These are phyloP conservation scores for Carex kokanica DNA, from an alignment of 176 grass and related monocot species.

Conservation along the genomic window DNA sequence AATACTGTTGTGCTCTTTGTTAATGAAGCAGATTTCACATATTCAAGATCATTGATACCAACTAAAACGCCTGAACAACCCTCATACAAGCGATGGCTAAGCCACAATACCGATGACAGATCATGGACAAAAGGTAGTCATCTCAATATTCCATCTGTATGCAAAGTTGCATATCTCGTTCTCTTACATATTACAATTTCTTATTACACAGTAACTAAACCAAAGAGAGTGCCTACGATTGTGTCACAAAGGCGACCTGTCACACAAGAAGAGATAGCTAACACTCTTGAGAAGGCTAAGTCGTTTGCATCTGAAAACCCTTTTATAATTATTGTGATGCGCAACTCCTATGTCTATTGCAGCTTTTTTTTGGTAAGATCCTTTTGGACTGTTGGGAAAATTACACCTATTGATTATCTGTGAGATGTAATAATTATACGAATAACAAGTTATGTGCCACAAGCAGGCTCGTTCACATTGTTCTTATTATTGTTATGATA, in stretches of 20 bases:
- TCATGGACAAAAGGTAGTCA: conserved; percentile 8
- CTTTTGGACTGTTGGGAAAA: background rate
- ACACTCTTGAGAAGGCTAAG: conserved; percentile 48
- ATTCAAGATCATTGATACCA: background rate
- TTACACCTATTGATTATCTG: background rate
- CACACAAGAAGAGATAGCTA: conserved; percentile 60
- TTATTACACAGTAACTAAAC: conserved; percentile 36
- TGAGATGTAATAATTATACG: background rate
- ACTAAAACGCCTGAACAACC: background rate
- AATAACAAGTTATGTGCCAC: background rate
- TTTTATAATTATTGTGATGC: conserved; percentile 51
- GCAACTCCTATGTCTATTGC: conserved; percentile 72
- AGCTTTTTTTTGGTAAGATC: conserved; percentile 77
- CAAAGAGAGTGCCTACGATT: conserved; percentile 40
- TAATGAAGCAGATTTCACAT: conserved; percentile 10
- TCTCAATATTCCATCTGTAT: background rate
- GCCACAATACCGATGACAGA: conserved; percentile 1
- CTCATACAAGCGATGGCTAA: conserved; percentile 23
- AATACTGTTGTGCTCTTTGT: background rate
- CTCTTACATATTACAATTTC: conserved; percentile 8
- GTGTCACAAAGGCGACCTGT: conserved; percentile 58
- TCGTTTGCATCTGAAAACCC: conserved; percentile 65
- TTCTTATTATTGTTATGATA: background rate
- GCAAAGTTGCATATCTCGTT: conserved; percentile 21
- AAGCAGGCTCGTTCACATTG: background rate